These are phyloP conservation scores for Solanum medicagineum DNA, from an alignment of 257 asterid genomes.

Conservation along the genomic window DNA sequence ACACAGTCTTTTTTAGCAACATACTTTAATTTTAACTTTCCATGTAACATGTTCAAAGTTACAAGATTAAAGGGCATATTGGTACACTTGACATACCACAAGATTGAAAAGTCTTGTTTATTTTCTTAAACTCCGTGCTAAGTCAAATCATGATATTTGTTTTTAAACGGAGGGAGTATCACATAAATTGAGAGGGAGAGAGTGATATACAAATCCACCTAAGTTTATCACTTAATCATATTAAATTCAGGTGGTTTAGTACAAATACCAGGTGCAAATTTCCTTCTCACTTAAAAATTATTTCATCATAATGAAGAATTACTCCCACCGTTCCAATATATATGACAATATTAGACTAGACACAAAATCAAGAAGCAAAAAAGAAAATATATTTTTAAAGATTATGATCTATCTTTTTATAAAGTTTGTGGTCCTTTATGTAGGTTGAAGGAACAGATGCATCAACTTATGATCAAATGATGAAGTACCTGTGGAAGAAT, in stretches of 20 bases:
- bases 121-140: no score
- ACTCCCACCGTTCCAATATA: background rate
- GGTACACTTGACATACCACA: no score
- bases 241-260: background rate
- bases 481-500: slow-evolving; percentile 1
- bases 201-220: background rate
- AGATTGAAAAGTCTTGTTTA: no score
- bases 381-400: background rate
- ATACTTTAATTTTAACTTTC: no score
- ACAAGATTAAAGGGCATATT: no score
- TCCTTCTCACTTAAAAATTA: background rate
- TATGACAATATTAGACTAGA: background rate
- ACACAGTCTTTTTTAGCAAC: no score
- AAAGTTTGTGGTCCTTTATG: background rate
- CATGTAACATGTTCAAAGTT: no score
- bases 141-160: no score
- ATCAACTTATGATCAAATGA: background rate
- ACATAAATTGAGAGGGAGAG: background rate
- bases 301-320: background rate
- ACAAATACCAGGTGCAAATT: background rate
- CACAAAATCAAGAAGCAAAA: background rate
- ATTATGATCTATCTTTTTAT: background rate
- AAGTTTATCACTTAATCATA: background rate
- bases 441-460: background rate
- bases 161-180: background rate